A percentile compares a stretch with the other conserved stretches of the same genome.
Conservation (phyloP, 1,284 basidiomycete species). For the Amylostereum areolatum region DNA sequence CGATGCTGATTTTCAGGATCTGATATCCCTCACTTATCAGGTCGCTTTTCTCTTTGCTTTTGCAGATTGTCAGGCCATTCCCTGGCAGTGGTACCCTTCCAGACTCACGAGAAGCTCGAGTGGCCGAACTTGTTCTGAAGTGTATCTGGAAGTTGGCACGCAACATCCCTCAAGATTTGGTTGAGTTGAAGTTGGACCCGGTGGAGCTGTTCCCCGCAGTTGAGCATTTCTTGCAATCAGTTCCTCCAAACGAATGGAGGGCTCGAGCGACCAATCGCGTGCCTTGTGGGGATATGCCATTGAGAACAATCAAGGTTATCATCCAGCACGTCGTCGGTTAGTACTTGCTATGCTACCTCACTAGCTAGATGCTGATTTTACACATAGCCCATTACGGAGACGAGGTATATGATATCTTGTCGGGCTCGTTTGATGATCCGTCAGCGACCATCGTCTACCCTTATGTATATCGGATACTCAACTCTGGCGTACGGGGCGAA, state of each 20-base stretch:
- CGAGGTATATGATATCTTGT: constrained; percentile 76
- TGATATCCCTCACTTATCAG: constrained; percentile 31
- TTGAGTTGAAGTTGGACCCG: constrained; percentile 76
- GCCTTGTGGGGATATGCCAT: constrained; percentile 94
- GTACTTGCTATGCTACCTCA: constrained; percentile 25
- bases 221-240: constrained; percentile 89
- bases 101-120: constrained; percentile 80
- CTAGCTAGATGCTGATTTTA: constrained; percentile 17
- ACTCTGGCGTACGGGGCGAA: constrained; percentile 50
- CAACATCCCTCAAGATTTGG: constrained; percentile 88
- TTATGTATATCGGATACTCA: constrained; percentile 82
- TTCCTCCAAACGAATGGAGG: constrained; percentile 96
- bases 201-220: constrained; percentile 90
- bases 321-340: constrained; percentile 91
- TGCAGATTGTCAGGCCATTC: constrained; percentile 86
- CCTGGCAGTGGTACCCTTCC: constrained; percentile 58
- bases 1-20: background rate
- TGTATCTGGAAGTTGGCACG: constrained; percentile 98
- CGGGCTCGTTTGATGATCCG: constrained; percentile 74
- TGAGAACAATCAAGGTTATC: constrained; percentile 96
- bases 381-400: constrained; percentile 68
- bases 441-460: constrained; percentile 80
- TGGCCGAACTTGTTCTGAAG: constrained; percentile 95
- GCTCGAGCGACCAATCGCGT: constrained; percentile 85
- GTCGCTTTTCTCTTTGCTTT: constrained; percentile 77